A percentile compares a stretch with the other conserved stretches of the same genome.
These are phyloP conservation scores for Serendipita sp. DNA, from an alignment of 768 basidiomycete species.

Conservation along the genomic window DNA sequence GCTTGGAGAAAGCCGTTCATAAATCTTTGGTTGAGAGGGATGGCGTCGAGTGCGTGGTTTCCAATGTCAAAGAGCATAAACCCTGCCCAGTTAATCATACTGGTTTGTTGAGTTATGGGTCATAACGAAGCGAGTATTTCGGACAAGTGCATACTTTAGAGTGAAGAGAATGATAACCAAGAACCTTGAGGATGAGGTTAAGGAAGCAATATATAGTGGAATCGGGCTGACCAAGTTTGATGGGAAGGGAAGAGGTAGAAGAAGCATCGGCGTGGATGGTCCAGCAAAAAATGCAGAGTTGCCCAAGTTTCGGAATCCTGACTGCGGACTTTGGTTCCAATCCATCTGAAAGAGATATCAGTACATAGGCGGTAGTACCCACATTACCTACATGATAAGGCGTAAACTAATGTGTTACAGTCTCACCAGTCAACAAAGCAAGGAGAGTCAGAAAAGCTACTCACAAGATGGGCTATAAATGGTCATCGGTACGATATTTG, in stretches of 20 bases:
- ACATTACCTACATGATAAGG: not conserved
- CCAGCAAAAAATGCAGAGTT: constrained; percentile 23
- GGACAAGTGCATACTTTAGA: not conserved
- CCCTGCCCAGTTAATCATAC: constrained; percentile 25
- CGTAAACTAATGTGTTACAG: not conserved
- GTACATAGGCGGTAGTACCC: not conserved
- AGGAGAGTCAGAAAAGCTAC: constrained; percentile 26
- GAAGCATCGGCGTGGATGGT: constrained; percentile 25
- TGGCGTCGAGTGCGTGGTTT: constrained; percentile 22
- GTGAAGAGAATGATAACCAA: not conserved
- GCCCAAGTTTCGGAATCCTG: constrained; percentile 18
- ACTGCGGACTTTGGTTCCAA: constrained; percentile 17
- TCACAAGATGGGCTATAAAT: constrained; percentile 65
- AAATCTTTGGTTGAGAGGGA: constrained; percentile 23
- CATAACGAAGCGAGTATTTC: too few relatives aligned
- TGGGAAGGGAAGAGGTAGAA: constrained; percentile 23
- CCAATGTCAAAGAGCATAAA: constrained; percentile 31
- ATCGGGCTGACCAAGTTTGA: constrained; percentile 24
- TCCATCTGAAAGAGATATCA: constrained; percentile 17
- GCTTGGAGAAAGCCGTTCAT: constrained; percentile 27
- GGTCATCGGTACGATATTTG: constrained; percentile 3
- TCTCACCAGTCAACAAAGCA: too few relatives aligned
- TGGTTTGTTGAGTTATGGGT: constrained; percentile 11
- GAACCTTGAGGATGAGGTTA: constrained; percentile 14
- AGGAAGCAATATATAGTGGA: constrained; percentile 19